phyloP scores from a whole-genome alignment of 805 yeast genomes.

The Nakazawaea wyomingensis region DNA sequence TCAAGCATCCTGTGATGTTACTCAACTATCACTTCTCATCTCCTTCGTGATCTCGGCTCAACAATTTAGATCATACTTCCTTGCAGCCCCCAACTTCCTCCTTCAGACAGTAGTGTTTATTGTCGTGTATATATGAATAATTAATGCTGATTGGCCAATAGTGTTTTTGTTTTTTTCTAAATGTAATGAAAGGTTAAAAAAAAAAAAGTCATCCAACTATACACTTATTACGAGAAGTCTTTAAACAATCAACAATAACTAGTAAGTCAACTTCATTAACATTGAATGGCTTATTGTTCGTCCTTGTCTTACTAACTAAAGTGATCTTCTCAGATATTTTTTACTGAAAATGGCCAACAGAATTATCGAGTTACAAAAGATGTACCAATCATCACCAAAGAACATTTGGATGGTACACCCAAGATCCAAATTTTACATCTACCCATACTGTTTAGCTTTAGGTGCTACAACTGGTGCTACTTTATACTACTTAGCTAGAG shows the following conservation, averaged over 20 bases:
- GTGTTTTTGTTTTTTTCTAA: neutral
- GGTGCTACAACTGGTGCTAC: constrained; percentile 63
- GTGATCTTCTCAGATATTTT: neutral
- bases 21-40: neutral
- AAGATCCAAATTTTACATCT: constrained; percentile 63
- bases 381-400: constrained; percentile 51
- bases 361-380: constrained; percentile 53
- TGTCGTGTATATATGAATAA: constrained; percentile 1
- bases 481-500: constrained; percentile 67
- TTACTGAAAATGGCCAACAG: constrained; percentile 21
- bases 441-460: constrained; percentile 76
- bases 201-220: constrained; percentile 11
- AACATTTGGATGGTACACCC: constrained; percentile 56
- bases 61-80: too few species aligned
- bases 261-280: neutral
- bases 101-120: neutral
- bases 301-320: too few species aligned
- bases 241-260: neutral
- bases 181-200: neutral
- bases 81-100: constrained; percentile 2
- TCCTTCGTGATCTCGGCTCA: neutral
- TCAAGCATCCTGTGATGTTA: too few species aligned
- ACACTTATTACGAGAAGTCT: neutral
- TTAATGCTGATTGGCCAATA: constrained; percentile 5
- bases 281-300: neutral